Evolutionary conservation across 2,329 filamentous ascomycete species (phyloP), one percentile per base, ranked within the genome.

Genomic region (Sclerotinia spermophila): DNA sequence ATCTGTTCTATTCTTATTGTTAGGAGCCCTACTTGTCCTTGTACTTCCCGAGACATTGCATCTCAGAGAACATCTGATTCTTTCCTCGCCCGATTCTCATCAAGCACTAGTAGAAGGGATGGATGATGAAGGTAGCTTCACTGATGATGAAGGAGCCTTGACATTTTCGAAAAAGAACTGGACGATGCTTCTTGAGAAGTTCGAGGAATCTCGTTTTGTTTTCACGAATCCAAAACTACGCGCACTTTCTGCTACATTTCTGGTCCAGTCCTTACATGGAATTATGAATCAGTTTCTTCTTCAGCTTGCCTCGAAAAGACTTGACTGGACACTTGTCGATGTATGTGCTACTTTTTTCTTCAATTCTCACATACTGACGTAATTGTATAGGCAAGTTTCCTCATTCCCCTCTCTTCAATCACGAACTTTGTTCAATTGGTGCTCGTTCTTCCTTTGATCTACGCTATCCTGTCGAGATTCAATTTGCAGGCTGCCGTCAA

Each of bases 261-360:
- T 74, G 38, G 67, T 71, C 8, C 56, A 70, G 27, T 53, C 62
- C 11, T 38, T 73, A 15, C 60, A 66, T 24, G 53, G 13, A 17
- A 27, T 51, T 19, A 61, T 30, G 33, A 44, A 53, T 64, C 79
- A 81, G 5, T 71, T 85, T 33, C 71, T 86, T 8, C 74, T 87
- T 3, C 87, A 88, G 74, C 87, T 87, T 74, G 81, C 84, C 68
- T 84, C 83, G 1, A 68, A 72, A 30, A 59, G 70, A 55, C 71
- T 86, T 75, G 67, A 78, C 42, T 84, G 85, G 81, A 81, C 81
- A 11, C 84, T 84, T 82, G 82, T 81, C 55, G 79, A 79, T 68
- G 82, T 82, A 72, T 21, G 70, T 35, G 6, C 17, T 44, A 10
- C 13, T 27, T 48, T 44, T 27, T 53, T 30, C 19, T 21, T 42